Conservation (phyloP, 1,284 basidiomycete genomes). For the Ceratobasidium sp. region DNA sequence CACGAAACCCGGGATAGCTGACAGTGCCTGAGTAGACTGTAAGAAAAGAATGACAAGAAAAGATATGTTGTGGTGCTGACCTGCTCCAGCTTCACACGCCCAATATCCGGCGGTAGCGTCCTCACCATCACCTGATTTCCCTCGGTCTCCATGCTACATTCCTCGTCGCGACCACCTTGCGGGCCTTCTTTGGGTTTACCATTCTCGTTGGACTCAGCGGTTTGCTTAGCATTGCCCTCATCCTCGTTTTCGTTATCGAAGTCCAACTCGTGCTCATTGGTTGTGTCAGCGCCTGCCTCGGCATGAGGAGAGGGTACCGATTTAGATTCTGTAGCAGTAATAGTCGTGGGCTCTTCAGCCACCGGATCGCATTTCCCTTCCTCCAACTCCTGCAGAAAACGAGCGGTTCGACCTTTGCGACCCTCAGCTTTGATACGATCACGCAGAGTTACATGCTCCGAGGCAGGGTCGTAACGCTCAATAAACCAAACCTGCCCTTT, state of each 20-base stretch:
- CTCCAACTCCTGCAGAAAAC: constrained; percentile 84
- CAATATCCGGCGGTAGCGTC: constrained; percentile 92
- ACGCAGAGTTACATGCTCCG: constrained; percentile 78
- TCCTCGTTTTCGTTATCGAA: constrained; percentile 77
- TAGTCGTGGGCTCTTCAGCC: constrained; percentile 57
- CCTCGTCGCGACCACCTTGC: constrained; percentile 73
- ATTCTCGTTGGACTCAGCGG: constrained; percentile 60
- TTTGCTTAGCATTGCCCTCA: constrained; percentile 62
- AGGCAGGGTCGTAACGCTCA: constrained; percentile 88
- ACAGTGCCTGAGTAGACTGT: constrained; percentile 67
- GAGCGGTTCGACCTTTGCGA: constrained; percentile 78
- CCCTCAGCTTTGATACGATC: constrained; percentile 83
- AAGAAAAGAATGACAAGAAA: not conserved
- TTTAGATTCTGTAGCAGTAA: constrained; percentile 46
- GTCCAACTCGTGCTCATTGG: constrained; percentile 54
- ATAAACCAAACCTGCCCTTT: constrained; percentile 93
- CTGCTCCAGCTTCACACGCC: constrained; percentile 87
- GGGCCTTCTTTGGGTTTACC: constrained; percentile 67
- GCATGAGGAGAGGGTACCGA: constrained; percentile 16
- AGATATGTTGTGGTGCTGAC: constrained; percentile 62
- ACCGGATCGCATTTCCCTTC: constrained; percentile 85
- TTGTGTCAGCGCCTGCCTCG: constrained; percentile 53
- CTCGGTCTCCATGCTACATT: constrained; percentile 80
- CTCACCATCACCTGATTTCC: constrained; percentile 94
- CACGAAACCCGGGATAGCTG: constrained; percentile 75